Evolutionary conservation across 148 eudicot species (phyloP).

Genomic region (Amaranthus hypochondriacus): DNA sequence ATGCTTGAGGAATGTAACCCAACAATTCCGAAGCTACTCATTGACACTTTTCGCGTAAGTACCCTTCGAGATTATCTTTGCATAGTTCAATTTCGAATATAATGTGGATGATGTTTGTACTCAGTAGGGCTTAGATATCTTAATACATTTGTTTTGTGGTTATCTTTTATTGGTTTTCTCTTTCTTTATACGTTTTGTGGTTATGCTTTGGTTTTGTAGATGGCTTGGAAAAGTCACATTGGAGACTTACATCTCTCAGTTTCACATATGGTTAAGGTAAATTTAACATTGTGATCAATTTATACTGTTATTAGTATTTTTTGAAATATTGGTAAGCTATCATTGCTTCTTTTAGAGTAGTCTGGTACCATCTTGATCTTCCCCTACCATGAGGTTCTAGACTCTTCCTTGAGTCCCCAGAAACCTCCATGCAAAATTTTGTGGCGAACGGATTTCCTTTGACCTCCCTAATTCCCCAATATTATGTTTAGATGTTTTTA

Average conservation of each 20-base stretch:
- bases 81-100: background rate
- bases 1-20: conserved; percentile 86
- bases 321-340: no score
- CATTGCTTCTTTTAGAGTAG: no score
- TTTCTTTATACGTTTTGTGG: background rate
- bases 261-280: conserved; percentile 97
- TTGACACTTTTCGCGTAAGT: conserved; percentile 96
- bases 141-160: background rate
- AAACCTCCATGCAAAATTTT: no score
- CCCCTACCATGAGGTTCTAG: no score
- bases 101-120: background rate
- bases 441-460: no score
- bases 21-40: conserved; percentile 64
- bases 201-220: conserved; percentile 33
- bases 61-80: conserved; percentile 6
- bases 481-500: no score
- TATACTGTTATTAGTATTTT: background rate
- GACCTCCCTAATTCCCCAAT: no score
- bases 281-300: background rate
- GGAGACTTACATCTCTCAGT: conserved; percentile 92
- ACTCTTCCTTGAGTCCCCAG: no score
- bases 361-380: no score
- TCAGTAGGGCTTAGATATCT: background rate
- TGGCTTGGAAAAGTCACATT: conserved; percentile 96
- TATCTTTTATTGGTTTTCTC: background rate